A percentile compares a stretch with the other conserved stretches of the same genome.
Evolutionary conservation across 768 basidiomycete species (phyloP).

Genomic region (Infundibulicybe gibba): DNA sequence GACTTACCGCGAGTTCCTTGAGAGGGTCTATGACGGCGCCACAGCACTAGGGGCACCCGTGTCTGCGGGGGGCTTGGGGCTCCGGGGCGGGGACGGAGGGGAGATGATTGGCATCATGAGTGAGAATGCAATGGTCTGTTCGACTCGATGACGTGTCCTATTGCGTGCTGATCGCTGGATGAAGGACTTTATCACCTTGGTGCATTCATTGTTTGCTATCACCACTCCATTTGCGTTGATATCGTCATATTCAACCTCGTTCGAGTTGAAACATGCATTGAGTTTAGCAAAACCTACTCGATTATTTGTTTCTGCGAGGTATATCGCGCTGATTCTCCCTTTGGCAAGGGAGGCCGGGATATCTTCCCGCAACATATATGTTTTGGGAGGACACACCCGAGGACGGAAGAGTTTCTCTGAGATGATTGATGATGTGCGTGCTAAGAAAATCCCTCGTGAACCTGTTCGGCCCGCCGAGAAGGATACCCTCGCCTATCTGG

Average conservation of each 20-base stretch:
- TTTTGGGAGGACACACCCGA: slow-evolving; percentile 38
- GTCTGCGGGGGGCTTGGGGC: slow-evolving; percentile 38
- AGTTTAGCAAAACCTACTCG: slow-evolving; percentile 26
- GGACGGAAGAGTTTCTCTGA: slow-evolving; percentile 41
- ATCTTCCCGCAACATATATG: slow-evolving; percentile 40
- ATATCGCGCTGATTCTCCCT: slow-evolving; percentile 22
- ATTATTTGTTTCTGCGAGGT: slow-evolving; percentile 30
- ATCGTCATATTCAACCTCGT: slow-evolving; percentile 32
- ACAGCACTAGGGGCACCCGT: slow-evolving; percentile 35
- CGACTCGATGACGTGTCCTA: background rate
- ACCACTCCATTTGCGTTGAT: slow-evolving; percentile 30
- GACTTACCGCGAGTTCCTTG: slow-evolving; percentile 34
- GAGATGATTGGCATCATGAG: slow-evolving; percentile 53
- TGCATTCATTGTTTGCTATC: slow-evolving; percentile 26
- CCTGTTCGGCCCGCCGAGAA: slow-evolving; percentile 40
- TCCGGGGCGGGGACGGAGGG: slow-evolving; percentile 24
- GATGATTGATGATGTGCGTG: slow-evolving; percentile 36
- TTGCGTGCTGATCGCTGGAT: background rate
- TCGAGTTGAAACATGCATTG: slow-evolving; percentile 33
- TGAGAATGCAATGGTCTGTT: slow-evolving; percentile 41
- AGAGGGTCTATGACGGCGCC: slow-evolving; percentile 38
- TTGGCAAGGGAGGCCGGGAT: slow-evolving; percentile 31
- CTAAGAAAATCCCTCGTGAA: slow-evolving; percentile 32
- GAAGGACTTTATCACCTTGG: slow-evolving; percentile 31
- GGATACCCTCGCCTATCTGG: slow-evolving; percentile 63